A percentile compares a stretch with the other conserved stretches of the same genome.
phyloP scores from a whole-genome alignment of 345 rosid genomes.

The Stellera chamaejasme region DNA sequence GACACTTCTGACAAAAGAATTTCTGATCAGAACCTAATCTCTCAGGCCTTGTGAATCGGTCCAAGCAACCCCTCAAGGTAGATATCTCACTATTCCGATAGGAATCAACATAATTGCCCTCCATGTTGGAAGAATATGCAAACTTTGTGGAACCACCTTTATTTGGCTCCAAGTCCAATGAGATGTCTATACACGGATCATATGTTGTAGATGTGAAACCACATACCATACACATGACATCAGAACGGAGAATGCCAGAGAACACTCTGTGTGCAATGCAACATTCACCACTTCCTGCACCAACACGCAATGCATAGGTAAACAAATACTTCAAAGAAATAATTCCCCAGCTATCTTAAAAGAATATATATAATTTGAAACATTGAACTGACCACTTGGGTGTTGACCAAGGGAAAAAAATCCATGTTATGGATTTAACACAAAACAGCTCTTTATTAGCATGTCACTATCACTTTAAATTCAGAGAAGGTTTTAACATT shows the following conservation, averaged over 20 bases:
- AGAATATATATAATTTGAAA: background rate
- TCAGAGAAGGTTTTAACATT: no score
- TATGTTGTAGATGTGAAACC: constrained; percentile 63
- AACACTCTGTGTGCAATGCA: constrained; percentile 54
- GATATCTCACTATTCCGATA: constrained; percentile 33
- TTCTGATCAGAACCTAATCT: constrained; percentile 64
- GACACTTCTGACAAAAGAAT: constrained; percentile 64
- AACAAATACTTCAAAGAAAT: background rate
- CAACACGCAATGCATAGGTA: constrained; percentile 1
- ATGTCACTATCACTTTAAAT: no score
- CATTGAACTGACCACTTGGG: no score
- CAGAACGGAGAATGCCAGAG: constrained; percentile 53
- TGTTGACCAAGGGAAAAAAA: no score
- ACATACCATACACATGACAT: constrained; percentile 65
- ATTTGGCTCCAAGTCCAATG: constrained; percentile 50
- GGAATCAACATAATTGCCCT: constrained; percentile 27
- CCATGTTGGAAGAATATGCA: constrained; percentile 33
- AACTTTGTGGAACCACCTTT: constrained; percentile 28
- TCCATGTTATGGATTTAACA: no score
- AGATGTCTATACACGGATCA: constrained; percentile 58
- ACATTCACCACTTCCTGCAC: constrained; percentile 47
- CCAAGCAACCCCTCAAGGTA: constrained; percentile 53
- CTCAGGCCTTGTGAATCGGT: constrained; percentile 56
- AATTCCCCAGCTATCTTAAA: background rate
- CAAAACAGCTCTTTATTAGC: no score